Percentiles rank a stretch among this genome's conserved stretches.
These are phyloP conservation scores for Podospora tetraspora DNA, from an alignment of 495 filamentous ascomycete genomes.

Conservation along the genomic window DNA sequence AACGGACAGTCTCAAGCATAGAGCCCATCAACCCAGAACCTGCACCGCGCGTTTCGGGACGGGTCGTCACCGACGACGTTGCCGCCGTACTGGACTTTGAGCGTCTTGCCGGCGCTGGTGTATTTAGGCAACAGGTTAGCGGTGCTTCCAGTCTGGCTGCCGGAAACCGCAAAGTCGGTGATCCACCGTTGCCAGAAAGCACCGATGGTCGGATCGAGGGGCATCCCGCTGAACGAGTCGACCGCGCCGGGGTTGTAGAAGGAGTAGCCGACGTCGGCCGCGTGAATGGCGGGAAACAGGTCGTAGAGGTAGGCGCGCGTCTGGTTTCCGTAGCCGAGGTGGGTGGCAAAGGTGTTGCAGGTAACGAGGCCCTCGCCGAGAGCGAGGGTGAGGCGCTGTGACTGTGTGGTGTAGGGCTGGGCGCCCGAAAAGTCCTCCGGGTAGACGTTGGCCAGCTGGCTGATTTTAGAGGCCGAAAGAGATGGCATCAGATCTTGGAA, in stretches of 20 bases:
- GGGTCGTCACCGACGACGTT: slow-evolving; percentile 3
- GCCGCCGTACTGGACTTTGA: neutral
- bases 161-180: neutral
- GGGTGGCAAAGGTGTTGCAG: slow-evolving; percentile 9
- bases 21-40: slow-evolving; percentile 10
- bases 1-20: neutral
- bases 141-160: neutral
- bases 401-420: slow-evolving; percentile 13
- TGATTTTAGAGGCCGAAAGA: slow-evolving; percentile 9
- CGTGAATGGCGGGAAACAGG: slow-evolving; percentile 12
- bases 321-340: slow-evolving; percentile 8
- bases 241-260: slow-evolving; percentile 9
- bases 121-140: slow-evolving; percentile 1
- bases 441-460: slow-evolving; percentile 13
- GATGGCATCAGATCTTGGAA: slow-evolving; percentile 9
- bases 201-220: neutral
- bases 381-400: slow-evolving; percentile 5
- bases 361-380: slow-evolving; percentile 3
- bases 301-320: slow-evolving; percentile 7
- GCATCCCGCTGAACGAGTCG: slow-evolving; percentile 1
- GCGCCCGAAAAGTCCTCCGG: slow-evolving; percentile 11
- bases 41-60: slow-evolving; percentile 1
- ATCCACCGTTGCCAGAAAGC: slow-evolving; percentile 1
- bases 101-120: neutral
- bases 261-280: slow-evolving; percentile 6